Evolutionary conservation across 345 rosid genomes (phyloP).

Genomic region (Sisymbrium irio): DNA sequence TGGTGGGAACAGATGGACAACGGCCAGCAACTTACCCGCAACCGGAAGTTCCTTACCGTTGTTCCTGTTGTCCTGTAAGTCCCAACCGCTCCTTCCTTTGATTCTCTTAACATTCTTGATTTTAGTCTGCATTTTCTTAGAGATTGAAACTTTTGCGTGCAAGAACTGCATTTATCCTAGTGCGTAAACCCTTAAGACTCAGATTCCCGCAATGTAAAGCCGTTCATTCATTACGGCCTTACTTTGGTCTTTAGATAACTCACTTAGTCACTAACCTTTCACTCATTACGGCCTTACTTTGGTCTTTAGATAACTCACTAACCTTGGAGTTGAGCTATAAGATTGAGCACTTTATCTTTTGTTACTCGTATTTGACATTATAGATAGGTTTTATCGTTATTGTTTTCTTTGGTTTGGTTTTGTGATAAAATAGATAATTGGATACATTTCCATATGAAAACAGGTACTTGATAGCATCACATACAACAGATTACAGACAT

Average conservation of each 20-base stretch:
- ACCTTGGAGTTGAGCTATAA: neutral
- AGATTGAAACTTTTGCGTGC: neutral
- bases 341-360: neutral
- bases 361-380: neutral
- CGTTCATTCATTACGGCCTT: neutral
- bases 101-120: neutral
- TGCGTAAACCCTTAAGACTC: neutral
- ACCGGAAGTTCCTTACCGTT: conserved; percentile 85
- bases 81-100: neutral
- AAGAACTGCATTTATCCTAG: neutral
- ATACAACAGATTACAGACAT: conserved; percentile 88
- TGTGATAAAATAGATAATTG: neutral
- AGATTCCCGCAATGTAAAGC: neutral
- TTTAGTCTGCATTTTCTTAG: neutral
- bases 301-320: neutral
- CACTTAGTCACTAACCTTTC: neutral
- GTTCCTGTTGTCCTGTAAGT: conserved; percentile 96
- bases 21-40: conserved; percentile 94
- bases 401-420: neutral
- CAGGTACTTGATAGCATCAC: conserved; percentile 97
- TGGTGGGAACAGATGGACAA: conserved; percentile 99
- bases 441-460: neutral
- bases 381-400: neutral
- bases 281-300: neutral
- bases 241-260: neutral